Conservation (phyloP, 495 filamentous ascomycete species). For the Hyaloscypha finlandica region DNA sequence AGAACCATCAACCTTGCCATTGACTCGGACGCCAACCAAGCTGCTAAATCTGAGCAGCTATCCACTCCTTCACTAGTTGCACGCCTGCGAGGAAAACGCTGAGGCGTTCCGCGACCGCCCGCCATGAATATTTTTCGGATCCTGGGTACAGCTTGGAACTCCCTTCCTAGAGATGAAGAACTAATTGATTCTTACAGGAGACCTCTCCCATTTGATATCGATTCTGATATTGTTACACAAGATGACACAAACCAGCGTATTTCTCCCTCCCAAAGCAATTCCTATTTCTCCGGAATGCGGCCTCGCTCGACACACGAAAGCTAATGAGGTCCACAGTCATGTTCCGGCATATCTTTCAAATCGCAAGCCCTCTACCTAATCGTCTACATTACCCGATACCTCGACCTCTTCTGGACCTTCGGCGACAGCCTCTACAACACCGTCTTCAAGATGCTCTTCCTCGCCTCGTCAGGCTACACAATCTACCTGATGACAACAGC, state of each 20-base stretch:
- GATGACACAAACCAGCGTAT: slow-evolving; percentile 87
- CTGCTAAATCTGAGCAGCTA: slow-evolving; percentile 22
- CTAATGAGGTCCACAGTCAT: slow-evolving; percentile 63
- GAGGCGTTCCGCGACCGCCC: slow-evolving; percentile 11
- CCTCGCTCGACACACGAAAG: slow-evolving; percentile 1
- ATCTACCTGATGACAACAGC: slow-evolving; percentile 96
- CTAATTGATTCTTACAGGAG: slow-evolving; percentile 53
- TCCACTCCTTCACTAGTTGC: slow-evolving; percentile 1
- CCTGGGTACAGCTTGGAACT: slow-evolving; percentile 56
- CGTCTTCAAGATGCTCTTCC: slow-evolving; percentile 94
- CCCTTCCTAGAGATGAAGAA: slow-evolving; percentile 9
- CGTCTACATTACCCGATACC: slow-evolving; percentile 90
- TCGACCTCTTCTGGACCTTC: slow-evolving; percentile 85
- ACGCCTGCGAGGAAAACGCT: slow-evolving; percentile 5
- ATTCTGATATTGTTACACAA: slow-evolving; percentile 95
- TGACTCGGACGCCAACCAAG: slow-evolving; percentile 9
- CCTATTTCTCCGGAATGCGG: neutral
- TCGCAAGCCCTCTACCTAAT: slow-evolving; percentile 92
- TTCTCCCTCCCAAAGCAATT: slow-evolving; percentile 22
- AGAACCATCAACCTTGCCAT: slow-evolving; percentile 17
- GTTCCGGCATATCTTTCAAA: slow-evolving; percentile 96
- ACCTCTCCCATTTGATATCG: slow-evolving; percentile 92
- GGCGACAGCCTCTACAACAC: slow-evolving; percentile 82
- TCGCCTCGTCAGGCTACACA: slow-evolving; percentile 84
- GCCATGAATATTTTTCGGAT: slow-evolving; percentile 89